A percentile compares a stretch with the other conserved stretches of the same genome.
Conservation (phyloP, 352 stramenopile species). For the Globisporangium irregulare region DNA sequence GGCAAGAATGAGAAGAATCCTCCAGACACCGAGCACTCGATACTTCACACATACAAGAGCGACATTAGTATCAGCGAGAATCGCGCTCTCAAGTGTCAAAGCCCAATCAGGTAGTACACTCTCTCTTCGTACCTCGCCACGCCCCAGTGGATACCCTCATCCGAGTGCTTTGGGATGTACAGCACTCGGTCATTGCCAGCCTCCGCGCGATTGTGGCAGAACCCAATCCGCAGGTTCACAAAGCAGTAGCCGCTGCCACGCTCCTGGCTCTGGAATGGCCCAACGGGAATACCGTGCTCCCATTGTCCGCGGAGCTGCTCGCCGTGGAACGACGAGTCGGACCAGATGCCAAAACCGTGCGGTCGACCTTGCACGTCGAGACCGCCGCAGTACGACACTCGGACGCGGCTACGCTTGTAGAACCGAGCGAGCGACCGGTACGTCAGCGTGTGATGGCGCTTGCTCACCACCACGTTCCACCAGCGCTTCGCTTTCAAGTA, state of each 20-base stretch:
- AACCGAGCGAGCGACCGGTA: constrained; percentile 27
- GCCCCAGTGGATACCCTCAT: constrained; percentile 29
- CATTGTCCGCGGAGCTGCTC: constrained; percentile 57
- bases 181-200: constrained; percentile 7
- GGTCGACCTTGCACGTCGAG: constrained; percentile 37
- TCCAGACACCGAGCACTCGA: constrained; percentile 44
- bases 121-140: constrained; percentile 23
- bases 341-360: constrained; percentile 60
- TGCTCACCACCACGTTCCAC: constrained; percentile 31
- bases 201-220: constrained; percentile 37
- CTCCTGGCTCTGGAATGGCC: constrained; percentile 54
- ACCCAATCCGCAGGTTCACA: constrained; percentile 50
- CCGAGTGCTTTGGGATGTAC: constrained; percentile 20
- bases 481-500: constrained; percentile 33
- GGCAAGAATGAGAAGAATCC: constrained; percentile 47
- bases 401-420: constrained; percentile 27
- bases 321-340: constrained; percentile 58
- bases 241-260: constrained; percentile 63
- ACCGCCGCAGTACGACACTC: constrained; percentile 51
- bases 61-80: not conserved
- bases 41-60: not conserved
- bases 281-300: constrained; percentile 54
- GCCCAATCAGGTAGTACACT: too few relatives aligned
- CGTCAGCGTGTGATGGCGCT: constrained; percentile 23
- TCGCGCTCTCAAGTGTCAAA: too few relatives aligned